Percentiles rank a stretch among this genome's conserved stretches.
These are phyloP conservation scores for Adenanthera pavonina DNA, from an alignment of 306 rosid genomes.

Conservation along the genomic window DNA sequence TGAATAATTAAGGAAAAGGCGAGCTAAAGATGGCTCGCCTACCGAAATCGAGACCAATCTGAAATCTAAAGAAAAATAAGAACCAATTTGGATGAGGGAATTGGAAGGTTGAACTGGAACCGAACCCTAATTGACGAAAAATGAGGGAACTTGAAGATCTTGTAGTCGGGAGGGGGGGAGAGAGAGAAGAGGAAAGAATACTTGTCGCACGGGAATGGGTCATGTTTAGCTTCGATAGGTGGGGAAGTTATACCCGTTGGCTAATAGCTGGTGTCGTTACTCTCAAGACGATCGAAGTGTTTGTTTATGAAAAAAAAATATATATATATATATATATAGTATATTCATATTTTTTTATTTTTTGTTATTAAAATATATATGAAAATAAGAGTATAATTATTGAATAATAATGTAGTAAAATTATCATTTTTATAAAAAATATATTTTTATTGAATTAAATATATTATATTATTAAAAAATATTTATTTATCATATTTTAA, in stretches of 20 bases:
- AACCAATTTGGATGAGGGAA: background rate
- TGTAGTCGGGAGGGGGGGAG: background rate
- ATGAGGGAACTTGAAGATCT: conserved; percentile 13
- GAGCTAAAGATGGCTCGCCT: conserved; percentile 48
- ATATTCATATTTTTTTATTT: too few relatives aligned
- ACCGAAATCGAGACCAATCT: background rate
- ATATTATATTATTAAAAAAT: too few relatives aligned
- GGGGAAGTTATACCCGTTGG: background rate
- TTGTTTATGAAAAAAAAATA: background rate
- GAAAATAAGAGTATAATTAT: too few relatives aligned
- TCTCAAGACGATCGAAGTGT: background rate
- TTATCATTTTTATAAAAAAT: too few relatives aligned
- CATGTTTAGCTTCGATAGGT: background rate
- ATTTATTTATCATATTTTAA: too few relatives aligned
- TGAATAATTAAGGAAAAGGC: conserved; percentile 37
- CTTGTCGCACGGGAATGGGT: conserved; percentile 2
- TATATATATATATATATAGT: too few relatives aligned
- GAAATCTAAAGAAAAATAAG: background rate
- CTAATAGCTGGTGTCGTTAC: background rate
- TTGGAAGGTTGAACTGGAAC: background rate
- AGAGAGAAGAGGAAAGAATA: background rate
- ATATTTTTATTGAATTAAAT: too few relatives aligned
- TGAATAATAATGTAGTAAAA: too few relatives aligned
- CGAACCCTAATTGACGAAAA: conserved; percentile 16
- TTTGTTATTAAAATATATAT: too few relatives aligned